Evolutionary conservation across 2,329 filamentous ascomycete genomes (phyloP).

Genomic region (Cordyceps farinosa): DNA sequence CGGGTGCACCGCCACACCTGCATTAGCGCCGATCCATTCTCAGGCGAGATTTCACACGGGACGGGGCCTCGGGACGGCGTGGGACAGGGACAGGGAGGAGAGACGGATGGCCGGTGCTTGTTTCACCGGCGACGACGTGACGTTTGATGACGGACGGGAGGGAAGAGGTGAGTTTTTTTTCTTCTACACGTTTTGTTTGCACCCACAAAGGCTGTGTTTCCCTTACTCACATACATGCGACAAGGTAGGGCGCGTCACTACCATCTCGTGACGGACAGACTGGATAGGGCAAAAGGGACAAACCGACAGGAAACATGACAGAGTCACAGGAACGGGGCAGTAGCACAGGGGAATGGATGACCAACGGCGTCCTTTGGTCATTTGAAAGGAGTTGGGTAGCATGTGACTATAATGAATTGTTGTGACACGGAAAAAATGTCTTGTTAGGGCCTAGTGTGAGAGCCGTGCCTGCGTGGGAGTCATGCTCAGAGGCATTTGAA

Average conservation of each 20-base stretch:
- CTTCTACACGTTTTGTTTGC: no score
- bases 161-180: neutral
- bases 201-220: no score
- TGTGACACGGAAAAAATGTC: neutral
- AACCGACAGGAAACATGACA: no score
- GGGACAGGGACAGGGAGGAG: neutral
- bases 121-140: neutral
- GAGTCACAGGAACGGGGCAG: no score
- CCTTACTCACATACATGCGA: no score
- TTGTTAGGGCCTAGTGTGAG: neutral
- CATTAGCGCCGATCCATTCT: constrained; percentile 36
- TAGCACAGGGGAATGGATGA: neutral
- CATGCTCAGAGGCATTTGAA: neutral
- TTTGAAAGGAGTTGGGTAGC: neutral
- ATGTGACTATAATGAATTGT: neutral
- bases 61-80: neutral
- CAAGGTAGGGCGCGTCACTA: no score
- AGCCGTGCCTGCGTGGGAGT: neutral
- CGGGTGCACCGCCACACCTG: constrained; percentile 36
- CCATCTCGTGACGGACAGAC: no score
- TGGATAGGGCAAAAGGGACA: no score
- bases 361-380: neutral
- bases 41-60: constrained; percentile 21
- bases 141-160: neutral
- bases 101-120: neutral